These are phyloP conservation scores for Trichoderma simmonsii DNA, from an alignment of 2,329 filamentous ascomycete species.

Conservation along the genomic window DNA sequence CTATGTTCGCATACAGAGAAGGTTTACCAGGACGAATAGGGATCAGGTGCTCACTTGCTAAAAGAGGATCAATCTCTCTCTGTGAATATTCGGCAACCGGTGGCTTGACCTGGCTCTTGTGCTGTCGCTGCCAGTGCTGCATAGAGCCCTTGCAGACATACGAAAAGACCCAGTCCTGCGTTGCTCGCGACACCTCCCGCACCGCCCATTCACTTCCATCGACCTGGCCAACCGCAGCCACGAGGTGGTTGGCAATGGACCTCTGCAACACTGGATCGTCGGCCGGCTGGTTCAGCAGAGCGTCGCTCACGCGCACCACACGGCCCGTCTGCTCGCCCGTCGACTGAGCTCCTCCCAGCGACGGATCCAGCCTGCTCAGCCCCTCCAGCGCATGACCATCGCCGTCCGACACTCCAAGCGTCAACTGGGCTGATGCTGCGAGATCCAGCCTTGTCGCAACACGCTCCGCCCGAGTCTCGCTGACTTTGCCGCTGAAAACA, in stretches of 20 bases:
- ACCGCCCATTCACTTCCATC: constrained; percentile 51
- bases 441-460: constrained; percentile 47
- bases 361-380: constrained; percentile 35
- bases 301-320: constrained; percentile 44
- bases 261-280: constrained; percentile 49
- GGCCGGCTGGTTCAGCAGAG: constrained; percentile 46
- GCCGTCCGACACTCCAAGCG: constrained; percentile 36
- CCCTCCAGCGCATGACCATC: constrained; percentile 37
- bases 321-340: constrained; percentile 31
- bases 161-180: constrained; percentile 52
- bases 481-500: constrained; percentile 41
- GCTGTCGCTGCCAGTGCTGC: constrained; percentile 49
- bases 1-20: constrained; percentile 9
- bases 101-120: constrained; percentile 39
- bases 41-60: constrained; percentile 39
- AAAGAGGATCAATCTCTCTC: constrained; percentile 44
- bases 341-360: constrained; percentile 30
- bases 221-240: constrained; percentile 39
- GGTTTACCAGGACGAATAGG: background rate
- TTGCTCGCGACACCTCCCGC: constrained; percentile 41
- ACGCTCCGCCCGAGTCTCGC: constrained; percentile 49
- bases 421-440: constrained; percentile 42
- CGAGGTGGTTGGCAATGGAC: constrained; percentile 48
- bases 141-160: constrained; percentile 54
- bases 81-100: constrained; percentile 49